Conservation (phyloP, 306 rosid species). For the Quercus engelmannii region DNA sequence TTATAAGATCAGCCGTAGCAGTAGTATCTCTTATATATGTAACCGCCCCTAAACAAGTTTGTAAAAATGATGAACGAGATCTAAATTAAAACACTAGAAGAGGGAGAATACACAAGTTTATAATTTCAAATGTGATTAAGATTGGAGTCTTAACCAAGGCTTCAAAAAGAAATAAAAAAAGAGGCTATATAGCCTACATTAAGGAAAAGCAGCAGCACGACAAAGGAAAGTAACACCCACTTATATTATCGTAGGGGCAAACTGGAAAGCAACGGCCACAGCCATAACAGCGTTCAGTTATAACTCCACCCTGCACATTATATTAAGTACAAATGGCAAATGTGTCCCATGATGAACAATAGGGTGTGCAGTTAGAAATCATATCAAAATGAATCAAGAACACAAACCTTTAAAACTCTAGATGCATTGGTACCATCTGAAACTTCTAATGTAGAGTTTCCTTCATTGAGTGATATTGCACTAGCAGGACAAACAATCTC, state of each 20-base stretch:
- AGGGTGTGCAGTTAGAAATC: neutral
- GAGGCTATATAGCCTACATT: neutral
- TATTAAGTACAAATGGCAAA: neutral
- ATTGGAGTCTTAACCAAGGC: neutral
- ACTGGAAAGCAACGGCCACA: constrained; percentile 96
- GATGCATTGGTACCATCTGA: constrained; percentile 27
- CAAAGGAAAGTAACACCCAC: constrained; percentile 28
- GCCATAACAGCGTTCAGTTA: constrained; percentile 90
- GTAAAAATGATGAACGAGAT: neutral
- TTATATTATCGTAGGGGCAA: constrained; percentile 90
- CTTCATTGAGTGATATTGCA: constrained; percentile 59
- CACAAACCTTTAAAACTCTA: constrained; percentile 30
- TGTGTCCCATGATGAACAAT: neutral
- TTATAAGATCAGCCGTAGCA: constrained; percentile 59
- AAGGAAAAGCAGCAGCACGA: neutral
- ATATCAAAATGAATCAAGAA: neutral
- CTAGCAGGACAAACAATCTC: constrained; percentile 81
- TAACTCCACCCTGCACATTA: constrained; percentile 71
- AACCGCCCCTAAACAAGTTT: constrained; percentile 47
- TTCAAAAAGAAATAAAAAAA: neutral
- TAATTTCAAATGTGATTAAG: constrained; percentile 1
- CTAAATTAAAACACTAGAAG: constrained; percentile 3
- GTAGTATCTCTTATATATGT: constrained; percentile 69
- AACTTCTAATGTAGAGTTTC: constrained; percentile 26
- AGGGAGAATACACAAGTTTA: constrained; percentile 10